Base-by-base conservation (phyloP, 1,284 basidiomycete species). In the Polyporus tsugae region DNA sequence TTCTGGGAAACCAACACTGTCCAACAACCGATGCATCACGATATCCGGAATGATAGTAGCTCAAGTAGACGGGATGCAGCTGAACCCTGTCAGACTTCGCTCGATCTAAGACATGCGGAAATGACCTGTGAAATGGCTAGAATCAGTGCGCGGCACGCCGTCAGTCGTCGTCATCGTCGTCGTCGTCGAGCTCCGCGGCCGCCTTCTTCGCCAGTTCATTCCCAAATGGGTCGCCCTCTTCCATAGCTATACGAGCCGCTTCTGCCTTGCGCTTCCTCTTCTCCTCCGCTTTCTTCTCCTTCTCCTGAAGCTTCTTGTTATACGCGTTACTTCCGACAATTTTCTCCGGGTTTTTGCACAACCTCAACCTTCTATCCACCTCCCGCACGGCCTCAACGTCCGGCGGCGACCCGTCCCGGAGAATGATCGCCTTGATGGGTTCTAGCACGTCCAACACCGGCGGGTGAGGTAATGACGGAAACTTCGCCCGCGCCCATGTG, bases 341-440 rank as follows among this genome's bases (percentile, higher is more conserved):
- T 78, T 96, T 97, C 80, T 96, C 95, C 7, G 97, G 96, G 76
- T 98, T 98, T 77, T 95, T 94, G 82, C 96, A 98, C 52, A 92
- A 76, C 76, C 89, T 92, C 58, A 98, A 82, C 59, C 95, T 85
- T 76, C 91, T 87, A 78, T 98, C 97, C 5, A 98, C 91, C 75
- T 94, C 91, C 41, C 93, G 92, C 22, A 97, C 95, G 44, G 87
- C 84, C 70, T 95, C 94, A n/a, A 96, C 85, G 69, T 94, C 87
- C 19, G 95, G 89, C 33, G 86, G 83, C 38, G 83, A 81, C n/a
- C 91, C 90, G n/a, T 86, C 79, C 19, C 82, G 76, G 9, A 79
- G 77, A 57, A 97, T 90, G 75, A 92, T 77, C 5, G 74, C 75
- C 72, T 88, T 86, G 70, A 97, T 86, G 25, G 82, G 77, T 22